Evolutionary conservation across 495 filamentous ascomycete species (phyloP).

Genomic region (Aspergillus ellipticus): DNA sequence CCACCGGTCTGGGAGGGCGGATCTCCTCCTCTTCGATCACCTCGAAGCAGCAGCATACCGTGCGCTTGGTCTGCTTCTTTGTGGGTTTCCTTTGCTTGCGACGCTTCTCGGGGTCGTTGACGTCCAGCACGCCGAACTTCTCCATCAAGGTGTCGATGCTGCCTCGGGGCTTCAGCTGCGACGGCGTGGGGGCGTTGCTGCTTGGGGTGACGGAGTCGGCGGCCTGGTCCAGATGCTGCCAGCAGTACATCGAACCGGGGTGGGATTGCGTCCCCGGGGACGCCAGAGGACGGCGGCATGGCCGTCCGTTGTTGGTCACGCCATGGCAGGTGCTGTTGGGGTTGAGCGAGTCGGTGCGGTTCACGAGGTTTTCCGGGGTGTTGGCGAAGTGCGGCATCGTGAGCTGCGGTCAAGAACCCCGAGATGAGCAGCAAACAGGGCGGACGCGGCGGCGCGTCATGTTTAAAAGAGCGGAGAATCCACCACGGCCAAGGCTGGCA

Average conservation of each 20-base stretch:
- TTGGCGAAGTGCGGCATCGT: conserved; percentile 74
- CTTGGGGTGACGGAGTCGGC: conserved; percentile 31
- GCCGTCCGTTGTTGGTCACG: conserved; percentile 69
- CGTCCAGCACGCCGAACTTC: conserved; percentile 67
- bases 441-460: not conserved
- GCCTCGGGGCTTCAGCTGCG: conserved; percentile 52
- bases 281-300: conserved; percentile 69
- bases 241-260: conserved; percentile 70
- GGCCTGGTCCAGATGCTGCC: conserved; percentile 92
- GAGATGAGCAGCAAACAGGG: conserved; percentile 6
- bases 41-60: conserved; percentile 38
- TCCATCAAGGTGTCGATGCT: conserved; percentile 84
- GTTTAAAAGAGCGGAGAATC: not conserved
- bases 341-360: conserved; percentile 77
- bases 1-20: not conserved
- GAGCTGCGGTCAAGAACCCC: not conserved
- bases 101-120: conserved; percentile 34
- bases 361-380: conserved; percentile 78
- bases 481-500: too few species aligned
- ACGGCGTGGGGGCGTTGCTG: conserved; percentile 14
- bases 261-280: conserved; percentile 35
- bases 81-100: conserved; percentile 14
- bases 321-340: conserved; percentile 84
- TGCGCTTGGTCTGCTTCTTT: conserved; percentile 19
- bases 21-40: conserved; percentile 20